Evolutionary conservation across 2,329 filamentous ascomycete species (phyloP), one percentile per base, ranked within the genome.

Genomic region (Ophiostoma tasmaniense): DNA sequence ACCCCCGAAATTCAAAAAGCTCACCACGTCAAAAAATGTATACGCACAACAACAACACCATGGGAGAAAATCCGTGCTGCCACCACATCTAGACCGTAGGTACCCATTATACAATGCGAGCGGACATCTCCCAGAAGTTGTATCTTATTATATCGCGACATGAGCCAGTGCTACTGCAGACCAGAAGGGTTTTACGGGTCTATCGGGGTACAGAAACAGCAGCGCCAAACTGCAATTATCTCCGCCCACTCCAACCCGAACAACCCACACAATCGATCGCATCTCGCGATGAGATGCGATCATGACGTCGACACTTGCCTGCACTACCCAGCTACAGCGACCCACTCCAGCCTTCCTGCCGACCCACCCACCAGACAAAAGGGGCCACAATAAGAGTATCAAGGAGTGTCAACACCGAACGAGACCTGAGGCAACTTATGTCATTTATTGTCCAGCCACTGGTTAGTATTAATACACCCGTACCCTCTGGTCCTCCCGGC

Each of bases 301-400:
- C 25, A 61, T 61, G 25, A 61, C 55, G 22, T 59, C 52, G 52
- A 30, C 7, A 30, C 8, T 28, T 59, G 13, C 25, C 13, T 30
- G 30, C 25, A 33, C 30, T 11, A 61, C 55, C 20, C 22, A 61
- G 50, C n/a, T 17, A 61, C 25, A 61, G 55, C 45, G 55, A 7
- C 55, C 55, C 55, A 30, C 25, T 10, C 55, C 8, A 61, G 25
- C 55, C 55, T 30, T 30, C 25, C 55, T 17, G 11, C 25, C 25
- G 55, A 61, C 55, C 55, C 55, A 61, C 55, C 25, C 25, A 17
- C 10, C 55, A 61, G 55, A 61, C 55, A 61, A 61, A 61, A 61
- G 55, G 55, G 55, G 55, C 55, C 55, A 61, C 55, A 30, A 61
- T 8, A 61, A 25, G 42, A 61, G 55, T 61, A 61, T 61, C 55